A percentile compares a stretch with the other conserved stretches of the same genome.
Evolutionary conservation across 2,329 filamentous ascomycete species (phyloP).

Genomic region (Sordariomycetes sp.): DNA sequence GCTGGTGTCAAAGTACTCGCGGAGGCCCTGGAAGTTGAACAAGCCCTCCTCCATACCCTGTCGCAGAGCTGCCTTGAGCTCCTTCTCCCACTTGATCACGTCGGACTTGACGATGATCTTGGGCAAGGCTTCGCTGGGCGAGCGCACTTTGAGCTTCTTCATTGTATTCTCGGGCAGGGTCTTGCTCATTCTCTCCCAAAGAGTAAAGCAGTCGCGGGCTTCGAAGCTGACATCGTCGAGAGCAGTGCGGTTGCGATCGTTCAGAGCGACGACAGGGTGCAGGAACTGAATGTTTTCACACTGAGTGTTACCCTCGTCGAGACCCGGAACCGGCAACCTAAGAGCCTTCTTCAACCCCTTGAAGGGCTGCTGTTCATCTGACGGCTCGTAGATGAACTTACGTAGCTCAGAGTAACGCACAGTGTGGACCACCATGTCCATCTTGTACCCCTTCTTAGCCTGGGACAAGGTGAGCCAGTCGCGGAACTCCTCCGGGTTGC

Average conservation of each 20-base stretch:
- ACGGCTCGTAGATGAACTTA: conserved; percentile 60
- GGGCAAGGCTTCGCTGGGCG: conserved; percentile 39
- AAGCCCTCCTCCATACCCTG: conserved; percentile 49
- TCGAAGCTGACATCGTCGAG: conserved; percentile 62
- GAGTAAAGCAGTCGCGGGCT: conserved; percentile 56
- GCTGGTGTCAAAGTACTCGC: background rate
- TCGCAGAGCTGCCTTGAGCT: conserved; percentile 48
- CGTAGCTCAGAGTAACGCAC: conserved; percentile 68
- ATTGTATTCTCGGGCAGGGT: conserved; percentile 41
- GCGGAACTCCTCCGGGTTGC: conserved; percentile 62
- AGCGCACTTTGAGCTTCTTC: conserved; percentile 34
- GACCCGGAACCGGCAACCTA: conserved; percentile 31
- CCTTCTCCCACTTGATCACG: conserved; percentile 55
- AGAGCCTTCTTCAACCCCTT: conserved; percentile 35
- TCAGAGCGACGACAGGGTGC: conserved; percentile 56
- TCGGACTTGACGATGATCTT: conserved; percentile 53
- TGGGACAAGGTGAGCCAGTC: conserved; percentile 60
- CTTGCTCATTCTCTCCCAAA: conserved; percentile 57
- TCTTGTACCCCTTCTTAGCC: conserved; percentile 48
- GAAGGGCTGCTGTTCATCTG: conserved; percentile 34
- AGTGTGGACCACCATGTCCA: conserved; percentile 60
- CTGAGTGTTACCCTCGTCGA: conserved; percentile 33
- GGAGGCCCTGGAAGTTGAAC: conserved; percentile 32
- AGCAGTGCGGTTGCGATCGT: conserved; percentile 44
- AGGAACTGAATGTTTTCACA: conserved; percentile 45